A percentile compares a stretch with the other conserved stretches of the same genome.
Evolutionary conservation across 2,329 filamentous ascomycete genomes (phyloP).

Genomic region (Colletotrichum noveboracense): DNA sequence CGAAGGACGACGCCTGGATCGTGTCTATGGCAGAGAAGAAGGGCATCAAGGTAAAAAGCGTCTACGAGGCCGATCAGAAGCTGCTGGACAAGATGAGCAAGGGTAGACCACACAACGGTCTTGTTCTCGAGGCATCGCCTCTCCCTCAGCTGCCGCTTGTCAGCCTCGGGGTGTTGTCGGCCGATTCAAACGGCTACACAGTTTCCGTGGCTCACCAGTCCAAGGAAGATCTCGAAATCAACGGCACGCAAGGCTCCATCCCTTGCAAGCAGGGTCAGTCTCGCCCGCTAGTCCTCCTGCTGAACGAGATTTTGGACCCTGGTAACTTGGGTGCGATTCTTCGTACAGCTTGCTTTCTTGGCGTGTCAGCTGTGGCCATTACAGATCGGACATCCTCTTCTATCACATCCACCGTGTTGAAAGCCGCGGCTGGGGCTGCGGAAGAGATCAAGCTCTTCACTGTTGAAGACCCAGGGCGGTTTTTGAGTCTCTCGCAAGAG

Average conservation of each 20-base stretch:
- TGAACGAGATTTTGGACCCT: slow-evolving; percentile 82
- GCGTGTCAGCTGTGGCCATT: slow-evolving; percentile 81
- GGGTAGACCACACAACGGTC: slow-evolving; percentile 87
- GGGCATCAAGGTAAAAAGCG: slow-evolving; percentile 60
- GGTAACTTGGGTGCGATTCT: slow-evolving; percentile 92
- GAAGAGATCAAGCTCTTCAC: slow-evolving; percentile 80
- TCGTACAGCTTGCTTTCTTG: slow-evolving; percentile 88
- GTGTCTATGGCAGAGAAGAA: slow-evolving; percentile 50
- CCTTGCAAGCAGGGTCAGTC: slow-evolving; percentile 43
- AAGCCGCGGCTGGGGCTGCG: slow-evolving; percentile 86
- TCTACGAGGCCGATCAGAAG: slow-evolving; percentile 65
- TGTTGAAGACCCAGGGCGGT: slow-evolving; percentile 69
- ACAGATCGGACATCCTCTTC: slow-evolving; percentile 76
- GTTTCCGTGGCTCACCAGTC: slow-evolving; percentile 71
- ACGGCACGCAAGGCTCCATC: slow-evolving; percentile 67
- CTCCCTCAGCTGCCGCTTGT: slow-evolving; percentile 74
- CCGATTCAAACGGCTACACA: slow-evolving; percentile 56
- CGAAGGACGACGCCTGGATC: slow-evolving; percentile 48
- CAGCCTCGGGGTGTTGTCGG: slow-evolving; percentile 56
- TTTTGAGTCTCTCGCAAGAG: slow-evolving; percentile 70
- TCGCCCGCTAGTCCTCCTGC: slow-evolving; percentile 74
- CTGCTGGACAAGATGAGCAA: slow-evolving; percentile 84
- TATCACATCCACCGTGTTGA: slow-evolving; percentile 79
- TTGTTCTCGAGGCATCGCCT: slow-evolving; percentile 85
- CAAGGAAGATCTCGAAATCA: slow-evolving; percentile 74